Evolutionary conservation across 2,329 filamentous ascomycete species (phyloP), one percentile per base, ranked within the genome.

Genomic region (Catunica adiposa): DNA sequence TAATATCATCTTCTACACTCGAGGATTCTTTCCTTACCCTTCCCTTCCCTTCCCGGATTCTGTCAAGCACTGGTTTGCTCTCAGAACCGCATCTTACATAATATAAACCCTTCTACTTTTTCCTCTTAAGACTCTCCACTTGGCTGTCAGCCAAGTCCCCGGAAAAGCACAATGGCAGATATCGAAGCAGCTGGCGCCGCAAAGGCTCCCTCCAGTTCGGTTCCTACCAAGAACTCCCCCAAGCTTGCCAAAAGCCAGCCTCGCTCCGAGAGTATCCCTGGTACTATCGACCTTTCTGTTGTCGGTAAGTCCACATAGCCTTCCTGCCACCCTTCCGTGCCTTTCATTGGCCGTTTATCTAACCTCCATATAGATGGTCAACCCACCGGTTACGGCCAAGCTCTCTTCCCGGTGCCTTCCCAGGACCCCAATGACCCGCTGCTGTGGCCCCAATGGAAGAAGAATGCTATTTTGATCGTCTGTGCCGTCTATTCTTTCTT

Each of bases 361-460:
- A 22, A 22, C n/a, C 40, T 11, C 4, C 22, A 37, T 20, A n/a
- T 56, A 69, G 77, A 79, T 66, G 77, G 76, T 48, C 77, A 80
- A 61, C 77, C 80, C 60, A 77, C 76, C 1, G 76, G 68, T 0
- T 77, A 77, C 58, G 78, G 78, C 22, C 77, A 80, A 63, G 78
- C 78, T 1, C 68, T 81, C 2, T 81, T 75, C 60, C 78, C 78
- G 1, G 77, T 80, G 0, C 78, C 78, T 1, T 74, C 77, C 1
- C 72, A 78, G 55, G 77, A 80, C 61, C 78, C 78, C 1, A 81
- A 81, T 58, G 77, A 81, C 62, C 78, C 78, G 6, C 68, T 80
- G 8, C 73, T 77, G 69, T 81, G 78, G 78, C 63, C 74, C 1
- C 67, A 65, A 26, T 70, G 66, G 61, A 80, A 78, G 67, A 81